These are phyloP conservation scores for Leptosphaerulina australis DNA, from an alignment of 2,329 filamentous ascomycete genomes.

Conservation along the genomic window DNA sequence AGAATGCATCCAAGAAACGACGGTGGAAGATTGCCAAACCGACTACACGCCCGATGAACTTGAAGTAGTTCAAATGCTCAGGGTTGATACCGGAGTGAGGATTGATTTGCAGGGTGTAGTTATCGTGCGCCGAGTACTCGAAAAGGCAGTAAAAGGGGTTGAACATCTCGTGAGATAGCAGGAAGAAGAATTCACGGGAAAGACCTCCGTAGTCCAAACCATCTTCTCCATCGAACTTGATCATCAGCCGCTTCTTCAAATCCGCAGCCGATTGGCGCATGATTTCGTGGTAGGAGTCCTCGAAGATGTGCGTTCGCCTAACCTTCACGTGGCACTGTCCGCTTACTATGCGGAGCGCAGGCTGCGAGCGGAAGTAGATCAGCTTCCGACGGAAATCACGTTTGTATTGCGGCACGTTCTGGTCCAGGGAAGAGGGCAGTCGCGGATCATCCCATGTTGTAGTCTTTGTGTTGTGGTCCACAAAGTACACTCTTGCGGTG, in stretches of 20 bases:
- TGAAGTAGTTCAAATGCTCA: constrained; percentile 99
- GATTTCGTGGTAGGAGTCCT: constrained; percentile 98
- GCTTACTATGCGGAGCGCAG: constrained; percentile 90
- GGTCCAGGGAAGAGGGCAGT: constrained; percentile 91
- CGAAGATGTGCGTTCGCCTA: constrained; percentile 93
- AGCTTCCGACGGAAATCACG: constrained; percentile 97
- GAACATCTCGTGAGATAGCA: constrained; percentile 99
- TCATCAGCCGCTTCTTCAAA: constrained; percentile 98
- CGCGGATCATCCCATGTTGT: constrained; percentile 99
- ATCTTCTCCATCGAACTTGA: constrained; percentile 99
- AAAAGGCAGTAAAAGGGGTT: constrained; percentile 99
- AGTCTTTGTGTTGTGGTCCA: constrained; percentile 99
- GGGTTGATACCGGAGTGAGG: constrained; percentile 99
- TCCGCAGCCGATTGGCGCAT: constrained; percentile 95
- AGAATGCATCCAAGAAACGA: constrained; percentile 97
- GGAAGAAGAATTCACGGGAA: constrained; percentile 97
- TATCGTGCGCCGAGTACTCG: constrained; percentile 99
- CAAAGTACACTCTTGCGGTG: constrained; percentile 96
- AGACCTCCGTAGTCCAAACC: constrained; percentile 97
- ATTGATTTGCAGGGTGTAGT: constrained; percentile 99
- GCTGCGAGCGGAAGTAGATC: constrained; percentile 99
- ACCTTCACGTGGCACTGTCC: constrained; percentile 99
- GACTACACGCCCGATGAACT: constrained; percentile 97
- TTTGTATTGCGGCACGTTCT: constrained; percentile 99
- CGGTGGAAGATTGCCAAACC: constrained; percentile 97